Base-by-base conservation (phyloP, 176 grass and related monocot species). In the Hordeum marinum region DNA sequence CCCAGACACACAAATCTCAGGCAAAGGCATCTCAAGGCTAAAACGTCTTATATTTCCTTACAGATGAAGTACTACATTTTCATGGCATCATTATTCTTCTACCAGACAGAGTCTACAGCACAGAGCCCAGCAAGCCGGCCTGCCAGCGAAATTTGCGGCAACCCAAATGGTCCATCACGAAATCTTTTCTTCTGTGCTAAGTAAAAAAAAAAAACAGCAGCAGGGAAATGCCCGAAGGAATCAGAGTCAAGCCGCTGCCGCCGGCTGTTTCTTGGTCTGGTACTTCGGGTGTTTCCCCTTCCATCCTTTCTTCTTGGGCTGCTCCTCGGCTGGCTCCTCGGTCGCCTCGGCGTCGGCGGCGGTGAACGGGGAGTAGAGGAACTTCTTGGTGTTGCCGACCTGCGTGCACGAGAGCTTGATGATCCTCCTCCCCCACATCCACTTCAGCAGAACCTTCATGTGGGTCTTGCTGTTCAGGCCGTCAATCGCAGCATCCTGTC, bases 391-490 rank as follows among this genome's bases (percentile, higher is more conserved):
- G 72, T 75, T 75, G 15, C 72, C 72, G 2, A 17, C 3, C 43
- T 21, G 9, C 9, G 72, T 75, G 46, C 72, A 75, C 2, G 72
- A 21, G 45, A 75, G 72, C 72, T 75, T 75, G 72, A 75, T 52
- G 46, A 75, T 54, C 72, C 31, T 48, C 45, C 72, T 75, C 0
- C 72, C 72, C 72, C 72, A 75, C 72, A 75, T 75, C 72, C 72
- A 75, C 45, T 75, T 75, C 3, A 75, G 72, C 26, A 75, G 15
- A 45, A 75, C 6, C 45, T 75, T 75, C 72, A 75, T 75, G 45
- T 75, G 72, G 17, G 72, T 75, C 72, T 75, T 75, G 46, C 72
- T 75, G 45, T 54, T 75, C 27, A 75, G 72, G 72, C 72, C 45
- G 2, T 54, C 45, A 17, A 75, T 75, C 2, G 45, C 72, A 5